Evolutionary conservation across 164 flowering plant species (phyloP), one percentile per base, ranked within the genome.

Genomic region (Paratinospora sagittata): DNA sequence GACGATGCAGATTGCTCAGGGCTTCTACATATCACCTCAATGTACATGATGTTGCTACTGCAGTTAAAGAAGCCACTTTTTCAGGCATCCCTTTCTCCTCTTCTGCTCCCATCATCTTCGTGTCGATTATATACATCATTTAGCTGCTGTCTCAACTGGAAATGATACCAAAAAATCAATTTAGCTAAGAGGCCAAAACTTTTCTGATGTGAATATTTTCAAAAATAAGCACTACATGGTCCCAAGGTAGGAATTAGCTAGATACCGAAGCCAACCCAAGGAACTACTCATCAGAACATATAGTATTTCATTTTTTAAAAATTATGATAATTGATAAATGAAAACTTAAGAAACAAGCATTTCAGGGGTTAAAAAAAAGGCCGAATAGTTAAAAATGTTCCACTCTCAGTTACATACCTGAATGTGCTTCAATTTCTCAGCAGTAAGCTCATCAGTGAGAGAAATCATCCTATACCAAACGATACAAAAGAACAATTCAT

Each of bases 71-170:
- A n/a, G 30, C 19, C 30, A 12, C 27, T 70, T 57, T 45, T 52
- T 75, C 68, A 67, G 43, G 39, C 27, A 36, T 39, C 41, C 3
- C 19, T 21, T 73, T 72, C 66, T 13, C 63, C 62, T 72, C 68
- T 47, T 72, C 72, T 66, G 64, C 63, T 41, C 52, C 45, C 68
- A 2, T 67, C 71, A 33, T 72, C 76, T 57, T 81, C 81, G 65
- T 82, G 88, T 61, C 63, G 83, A 41, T 79, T 69, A 33, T 76
- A 66, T 27, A 79, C 74, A 66, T 74, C 71, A 81, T 74, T 83
- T 55, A 90, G 70, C 82, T 83, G 90, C 70, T 88, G 85, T 77
- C 84, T 89, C 80, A 90, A 82, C 95, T 92, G 91, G 7, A n/a
- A n/a, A n/a, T n/a, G n/a, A 63, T 39, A 68, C 39, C 34, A 30